Evolutionary conservation across 805 yeast species (phyloP).

Genomic region (Candida sphagnicola): DNA sequence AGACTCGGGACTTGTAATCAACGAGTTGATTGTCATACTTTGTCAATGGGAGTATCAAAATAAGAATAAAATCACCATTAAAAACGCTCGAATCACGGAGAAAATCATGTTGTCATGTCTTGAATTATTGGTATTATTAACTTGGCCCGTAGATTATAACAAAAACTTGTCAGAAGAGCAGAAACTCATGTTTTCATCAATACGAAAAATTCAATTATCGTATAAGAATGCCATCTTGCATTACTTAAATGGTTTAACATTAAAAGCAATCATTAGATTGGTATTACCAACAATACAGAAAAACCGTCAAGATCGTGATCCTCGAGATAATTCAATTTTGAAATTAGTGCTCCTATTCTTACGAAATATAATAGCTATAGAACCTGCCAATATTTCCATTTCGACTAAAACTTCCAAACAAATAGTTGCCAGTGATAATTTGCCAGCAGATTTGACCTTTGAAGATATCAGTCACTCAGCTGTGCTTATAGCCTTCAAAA

Average conservation of each 20-base stretch:
- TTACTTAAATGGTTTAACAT: slow-evolving; percentile 54
- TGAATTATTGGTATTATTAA: slow-evolving; percentile 76
- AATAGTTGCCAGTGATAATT: slow-evolving; percentile 26
- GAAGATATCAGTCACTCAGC: slow-evolving; percentile 68
- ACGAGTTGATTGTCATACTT: slow-evolving; percentile 72
- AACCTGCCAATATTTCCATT: slow-evolving; percentile 58
- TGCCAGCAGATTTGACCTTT: slow-evolving; percentile 53
- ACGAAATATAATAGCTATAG: slow-evolving; percentile 74
- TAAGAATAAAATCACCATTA: slow-evolving; percentile 25
- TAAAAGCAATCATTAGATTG: slow-evolving; percentile 66
- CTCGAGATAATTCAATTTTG: slow-evolving; percentile 69
- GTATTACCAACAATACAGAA: slow-evolving; percentile 58
- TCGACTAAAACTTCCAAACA: slow-evolving; percentile 35
- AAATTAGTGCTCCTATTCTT: slow-evolving; percentile 69
- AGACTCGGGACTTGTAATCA: slow-evolving; percentile 66
- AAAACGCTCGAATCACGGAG: slow-evolving; percentile 37
- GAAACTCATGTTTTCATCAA: slow-evolving; percentile 50
- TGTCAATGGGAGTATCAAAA: slow-evolving; percentile 61
- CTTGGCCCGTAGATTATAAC: slow-evolving; percentile 78
- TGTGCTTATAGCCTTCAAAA: slow-evolving; percentile 55
- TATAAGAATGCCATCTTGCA: slow-evolving; percentile 69
- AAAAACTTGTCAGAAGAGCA: slow-evolving; percentile 57
- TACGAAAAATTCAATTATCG: slow-evolving; percentile 60
- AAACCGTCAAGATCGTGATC: slow-evolving; percentile 52
- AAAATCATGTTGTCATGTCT: slow-evolving; percentile 67